Evolutionary conservation across 2,329 filamentous ascomycete species (phyloP).

Genomic region (Aspergillus sp.): DNA sequence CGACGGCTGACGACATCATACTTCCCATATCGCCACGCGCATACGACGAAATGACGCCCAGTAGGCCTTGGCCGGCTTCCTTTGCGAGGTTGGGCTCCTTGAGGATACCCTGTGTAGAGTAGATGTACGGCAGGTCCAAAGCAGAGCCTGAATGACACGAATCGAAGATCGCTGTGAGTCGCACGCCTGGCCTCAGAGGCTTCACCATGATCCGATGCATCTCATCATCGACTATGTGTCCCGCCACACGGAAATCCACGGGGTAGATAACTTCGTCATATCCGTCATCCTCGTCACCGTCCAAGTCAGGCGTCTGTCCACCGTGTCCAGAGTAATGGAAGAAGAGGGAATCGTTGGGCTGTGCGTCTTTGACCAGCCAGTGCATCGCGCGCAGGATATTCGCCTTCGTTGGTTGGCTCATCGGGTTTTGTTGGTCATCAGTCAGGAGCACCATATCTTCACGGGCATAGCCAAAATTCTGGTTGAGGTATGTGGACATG

Average conservation of each 20-base stretch:
- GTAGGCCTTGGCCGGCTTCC: conserved; percentile 64
- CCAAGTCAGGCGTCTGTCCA: conserved; percentile 70
- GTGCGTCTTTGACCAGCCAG: conserved; percentile 92
- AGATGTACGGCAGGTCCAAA: conserved; percentile 66
- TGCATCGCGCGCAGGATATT: conserved; percentile 97
- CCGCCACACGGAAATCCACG: conserved; percentile 67
- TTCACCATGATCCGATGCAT: conserved; percentile 77
- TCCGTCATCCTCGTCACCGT: conserved; percentile 76
- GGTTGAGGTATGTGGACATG: conserved; percentile 87
- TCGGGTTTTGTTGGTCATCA: conserved; percentile 94
- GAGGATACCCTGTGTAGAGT: conserved; percentile 66
- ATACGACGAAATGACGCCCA: conserved; percentile 72
- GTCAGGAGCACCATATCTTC: conserved; percentile 98
- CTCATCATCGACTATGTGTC: conserved; percentile 76
- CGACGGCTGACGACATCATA: conserved; percentile 79
- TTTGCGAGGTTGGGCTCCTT: conserved; percentile 69
- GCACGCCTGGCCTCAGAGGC: conserved; percentile 76
- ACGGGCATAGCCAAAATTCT: conserved; percentile 86
- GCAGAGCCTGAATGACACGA: conserved; percentile 68
- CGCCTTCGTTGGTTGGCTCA: conserved; percentile 94
- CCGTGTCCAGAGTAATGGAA: conserved; percentile 94
- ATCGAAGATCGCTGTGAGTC: conserved; percentile 69
- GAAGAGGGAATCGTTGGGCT: conserved; percentile 90
- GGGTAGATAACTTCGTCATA: conserved; percentile 79
- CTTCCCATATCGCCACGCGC: conserved; percentile 79